Conservation (phyloP, 345 rosid genomes). For the Eucalyptus dawsonii region DNA sequence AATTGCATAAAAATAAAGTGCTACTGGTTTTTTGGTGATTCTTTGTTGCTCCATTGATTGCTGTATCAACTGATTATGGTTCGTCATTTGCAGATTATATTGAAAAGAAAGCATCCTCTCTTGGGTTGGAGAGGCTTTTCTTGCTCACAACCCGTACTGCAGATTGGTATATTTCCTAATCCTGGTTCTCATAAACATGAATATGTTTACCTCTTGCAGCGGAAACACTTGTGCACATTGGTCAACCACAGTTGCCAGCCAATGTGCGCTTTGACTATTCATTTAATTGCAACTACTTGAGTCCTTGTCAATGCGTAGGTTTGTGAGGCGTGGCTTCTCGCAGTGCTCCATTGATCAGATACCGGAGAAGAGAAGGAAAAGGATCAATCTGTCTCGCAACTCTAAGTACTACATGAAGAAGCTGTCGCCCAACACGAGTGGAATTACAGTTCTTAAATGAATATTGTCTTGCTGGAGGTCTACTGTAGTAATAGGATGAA, state of each 20-base stretch:
- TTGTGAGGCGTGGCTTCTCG: constrained; percentile 67
- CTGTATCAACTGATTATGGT: not conserved
- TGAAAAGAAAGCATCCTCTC: constrained; percentile 74
- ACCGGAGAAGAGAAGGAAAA: constrained; percentile 61
- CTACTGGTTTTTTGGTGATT: not conserved
- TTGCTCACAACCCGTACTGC: constrained; percentile 86
- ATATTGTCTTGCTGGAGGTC: not conserved
- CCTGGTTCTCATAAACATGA: not conserved
- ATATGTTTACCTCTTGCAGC: not conserved
- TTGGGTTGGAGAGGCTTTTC: constrained; percentile 67
- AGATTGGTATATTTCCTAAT: constrained; percentile 49
- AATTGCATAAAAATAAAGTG: not conserved
- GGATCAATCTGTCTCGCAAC: constrained; percentile 63
- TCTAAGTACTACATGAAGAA: constrained; percentile 83
- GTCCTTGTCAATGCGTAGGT: constrained; percentile 26
- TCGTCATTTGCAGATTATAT: constrained; percentile 46
- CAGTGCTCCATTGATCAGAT: constrained; percentile 65
- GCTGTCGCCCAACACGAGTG: constrained; percentile 65
- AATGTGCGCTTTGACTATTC: not conserved
- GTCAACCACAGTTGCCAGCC: not conserved
- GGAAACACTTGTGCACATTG: not conserved
- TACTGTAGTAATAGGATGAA: not conserved
- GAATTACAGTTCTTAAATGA: constrained; percentile 21
- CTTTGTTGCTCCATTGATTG: not conserved
- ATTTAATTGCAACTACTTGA: not conserved